Base-by-base conservation (phyloP, 139 green algal genomes). In the Pseudopediastrum boryanum region DNA sequence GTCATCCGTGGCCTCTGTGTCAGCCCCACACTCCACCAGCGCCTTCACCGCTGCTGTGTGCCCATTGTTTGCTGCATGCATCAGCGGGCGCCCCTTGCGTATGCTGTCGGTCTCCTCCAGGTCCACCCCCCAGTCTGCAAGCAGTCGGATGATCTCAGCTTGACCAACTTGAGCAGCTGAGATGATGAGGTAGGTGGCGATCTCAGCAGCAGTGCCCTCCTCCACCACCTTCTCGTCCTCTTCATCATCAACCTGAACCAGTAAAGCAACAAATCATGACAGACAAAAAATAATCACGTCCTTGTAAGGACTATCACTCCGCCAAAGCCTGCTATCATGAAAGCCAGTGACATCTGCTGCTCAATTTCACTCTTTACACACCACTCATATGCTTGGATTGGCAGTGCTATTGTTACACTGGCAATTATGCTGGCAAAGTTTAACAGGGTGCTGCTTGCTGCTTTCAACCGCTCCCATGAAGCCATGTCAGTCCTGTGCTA, bases 1-100 rank as follows among this genome's bases (percentile, higher is more conserved):
- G 35, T 77, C 67, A 65, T 90, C 83, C 16, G 56, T 68, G 21
- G 59, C 80, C 42, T 90, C 85, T 21, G 58, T 25, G 69, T 90
- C 77, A 10, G 83, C 85, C 2, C 76, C 80, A 25, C 27, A 79
- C 51, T 79, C 61, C 0, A 90, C 35, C 50, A 90, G 78, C 16
- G 78, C 67, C 59, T 69, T 79, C 25, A 87, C 81, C 21, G 75
- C 76, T n/a, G 48, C 65, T 2, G 70, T 69, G 63, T 90, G 83
- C 35, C 85, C 85, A 75, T 87, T 87, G 68, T 85, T 88, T 42
- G 83, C 83, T 21, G 85, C 85, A 44, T 87, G 80, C 80, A 88
- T 88, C 8, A 90, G 76, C 38, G 83, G 80, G 43, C 74, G 54
- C 27, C 82, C 85, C 6, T 75, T 51, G 31, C 78, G 62, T 27